Evolutionary conservation across 495 filamentous ascomycete species (phyloP), one percentile per base, ranked within the genome.

Genomic region (Jackrogersella multiformis): DNA sequence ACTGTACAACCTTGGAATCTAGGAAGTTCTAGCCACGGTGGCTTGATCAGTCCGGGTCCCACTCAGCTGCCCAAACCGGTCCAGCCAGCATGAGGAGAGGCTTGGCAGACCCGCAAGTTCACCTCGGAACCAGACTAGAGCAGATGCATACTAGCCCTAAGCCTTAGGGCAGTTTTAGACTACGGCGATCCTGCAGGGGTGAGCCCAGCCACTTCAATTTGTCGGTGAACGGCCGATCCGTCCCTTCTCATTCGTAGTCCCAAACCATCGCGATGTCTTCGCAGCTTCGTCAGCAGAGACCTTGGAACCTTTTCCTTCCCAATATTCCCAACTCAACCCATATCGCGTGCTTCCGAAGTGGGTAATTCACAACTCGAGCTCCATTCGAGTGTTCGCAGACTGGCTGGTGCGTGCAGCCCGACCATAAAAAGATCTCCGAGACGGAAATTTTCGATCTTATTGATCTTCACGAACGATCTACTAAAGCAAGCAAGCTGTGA

Each of bases 131-230:
- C 65, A 62, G 5, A 54, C 54, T 58, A 63, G 46, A 56, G 53
- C 46, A 39, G 63, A 68, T 58, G 28, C 38, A 58, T 52, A 46
- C 39, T 63, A 63, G 58, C 65, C 59, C 52, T 54, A 54, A 30
- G 18, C 38, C 13, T 54, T 57, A 58, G 53, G 58, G 46, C 30
- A 56, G 58, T 62, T 62, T 58, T 62, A 68, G 38, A 52, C 45
- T 45, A 48, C 13, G 58, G n/a, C 21, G 65, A 69, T 66, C 67
- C 23, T 59, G 20, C 59, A 66, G 56, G 63, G 64, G 64, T 21
- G 13, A 9, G 34, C 65, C 73, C 73, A 75, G 73, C 73, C 73
- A 68, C 73, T 71, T 55, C 38, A 75, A 75, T 75, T n/a, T 75
- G 73, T 75, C 70, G 73, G 71, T 75, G 70, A 71, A 66, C 32